Conservation (phyloP, 306 rosid genomes). For the Rosa multiflora region DNA sequence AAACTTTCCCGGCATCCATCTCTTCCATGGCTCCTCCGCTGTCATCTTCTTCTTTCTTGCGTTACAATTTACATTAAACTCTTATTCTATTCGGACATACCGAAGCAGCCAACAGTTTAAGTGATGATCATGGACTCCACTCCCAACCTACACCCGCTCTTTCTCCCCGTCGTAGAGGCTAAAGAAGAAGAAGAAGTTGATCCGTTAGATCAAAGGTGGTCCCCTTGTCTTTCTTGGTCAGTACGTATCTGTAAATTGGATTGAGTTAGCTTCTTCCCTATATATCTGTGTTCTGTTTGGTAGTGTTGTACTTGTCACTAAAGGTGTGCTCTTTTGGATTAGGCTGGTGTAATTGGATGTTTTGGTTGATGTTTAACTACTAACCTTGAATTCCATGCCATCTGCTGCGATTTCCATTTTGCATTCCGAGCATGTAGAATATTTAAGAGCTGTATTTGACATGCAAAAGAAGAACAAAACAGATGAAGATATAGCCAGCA, state of each 20-base stretch:
- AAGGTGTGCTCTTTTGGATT: neutral
- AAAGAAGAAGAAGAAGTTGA: neutral
- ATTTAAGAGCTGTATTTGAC: neutral
- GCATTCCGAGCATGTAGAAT: neutral
- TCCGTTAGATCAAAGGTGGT: neutral
- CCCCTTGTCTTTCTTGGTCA: neutral
- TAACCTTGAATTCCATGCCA: neutral
- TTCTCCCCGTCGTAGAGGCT: too few species aligned
- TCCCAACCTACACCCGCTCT: too few species aligned
- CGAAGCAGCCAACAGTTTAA: too few species aligned
- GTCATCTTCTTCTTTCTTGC: too few species aligned
- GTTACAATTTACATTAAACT: too few species aligned
- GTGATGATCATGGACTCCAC: too few species aligned
- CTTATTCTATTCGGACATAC: too few species aligned
- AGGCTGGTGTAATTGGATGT: neutral
- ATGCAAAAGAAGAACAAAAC: neutral
- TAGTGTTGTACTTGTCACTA: neutral
- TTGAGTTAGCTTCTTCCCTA: neutral
- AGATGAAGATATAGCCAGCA: too few species aligned
- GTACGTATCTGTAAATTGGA: neutral
- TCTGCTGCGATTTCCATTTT: neutral
- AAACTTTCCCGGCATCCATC: too few species aligned
- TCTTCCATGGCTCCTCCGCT: too few species aligned
- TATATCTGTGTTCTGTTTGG: neutral
- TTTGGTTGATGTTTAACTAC: neutral